Evolutionary conservation across 2,329 filamentous ascomycete species (phyloP), one percentile per base, ranked within the genome.

Genomic region (Exutisphaerella laricina): DNA sequence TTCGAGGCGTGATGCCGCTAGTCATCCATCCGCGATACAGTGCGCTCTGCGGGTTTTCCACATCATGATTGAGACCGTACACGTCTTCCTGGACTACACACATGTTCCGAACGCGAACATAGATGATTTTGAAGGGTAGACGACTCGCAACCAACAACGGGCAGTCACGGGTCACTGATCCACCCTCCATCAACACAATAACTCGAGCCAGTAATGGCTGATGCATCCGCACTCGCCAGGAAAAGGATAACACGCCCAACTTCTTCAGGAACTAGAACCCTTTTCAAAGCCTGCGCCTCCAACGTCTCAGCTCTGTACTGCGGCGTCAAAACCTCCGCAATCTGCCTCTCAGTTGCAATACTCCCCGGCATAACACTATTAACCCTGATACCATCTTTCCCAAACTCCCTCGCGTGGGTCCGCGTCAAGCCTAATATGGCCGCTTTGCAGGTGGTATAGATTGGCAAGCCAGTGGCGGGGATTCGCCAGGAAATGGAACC

Each of bases 111-210:
- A n/a, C n/a, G n/a, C n/a, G n/a, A n/a, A n/a, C n/a, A n/a, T n/a
- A n/a, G n/a, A n/a, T n/a, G n/a, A n/a, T n/a, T n/a, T n/a, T n/a
- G n/a, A n/a, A n/a, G n/a, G n/a, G n/a, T n/a, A n/a, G n/a, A n/a
- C n/a, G n/a, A n/a, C n/a, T n/a, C n/a, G n/a, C 32, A 22, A 12
- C 32, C 12, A 2, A 35, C n/a, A 8, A 35, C 32, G n/a, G 32
- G 32, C 9, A 35, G 16, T 35, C 32, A 58, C 23, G 48, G 43
- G 50, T 59, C 57, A 3, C 45, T 34, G 13, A 58, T 51, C 57
- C 56, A 60, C 7, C 58, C 58, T 3, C 58, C 58, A 53, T 62
- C 58, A 37, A 59, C 56, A 20, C 59, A 55, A 55, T 61, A 61
- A 38, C 43, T 53, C 16, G 51, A 55, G n/a, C 58, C 58, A 13